Percentiles rank a stretch among this genome's conserved stretches.
phyloP scores from a whole-genome alignment of 2,329 filamentous ascomycete species.

The Arthrobotrys musiformis region DNA sequence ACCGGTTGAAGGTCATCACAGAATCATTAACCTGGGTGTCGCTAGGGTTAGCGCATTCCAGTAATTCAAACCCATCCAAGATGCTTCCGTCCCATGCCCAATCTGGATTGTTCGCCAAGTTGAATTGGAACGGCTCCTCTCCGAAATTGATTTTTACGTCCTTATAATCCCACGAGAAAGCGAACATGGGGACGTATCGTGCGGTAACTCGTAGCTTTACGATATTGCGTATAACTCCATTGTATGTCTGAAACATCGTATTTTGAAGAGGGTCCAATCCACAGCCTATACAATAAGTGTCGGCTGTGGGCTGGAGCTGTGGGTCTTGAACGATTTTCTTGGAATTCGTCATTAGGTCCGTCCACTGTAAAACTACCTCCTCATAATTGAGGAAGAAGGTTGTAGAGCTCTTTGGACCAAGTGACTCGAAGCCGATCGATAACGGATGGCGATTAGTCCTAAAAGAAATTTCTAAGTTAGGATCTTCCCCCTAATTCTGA shows the following conservation, averaged over 20 bases:
- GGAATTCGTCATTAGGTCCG: background rate
- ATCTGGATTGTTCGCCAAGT: slow-evolving; percentile 15
- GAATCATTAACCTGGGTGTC: too few relatives aligned
- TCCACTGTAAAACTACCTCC: background rate
- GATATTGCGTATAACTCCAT: background rate
- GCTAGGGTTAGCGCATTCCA: too few relatives aligned
- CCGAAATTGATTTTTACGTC: slow-evolving; percentile 23
- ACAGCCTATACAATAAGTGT: background rate
- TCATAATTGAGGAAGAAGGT: background rate
- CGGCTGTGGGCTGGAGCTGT: background rate
- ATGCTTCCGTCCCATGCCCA: slow-evolving; percentile 14
- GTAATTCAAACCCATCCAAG: background rate
- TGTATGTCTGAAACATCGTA: background rate
- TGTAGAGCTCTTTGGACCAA: background rate
- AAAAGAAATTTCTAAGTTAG: too few relatives aligned
- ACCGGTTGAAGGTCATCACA: too few relatives aligned
- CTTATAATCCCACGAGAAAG: background rate
- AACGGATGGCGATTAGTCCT: too few relatives aligned
- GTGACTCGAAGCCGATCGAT: background rate
- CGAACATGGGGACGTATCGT: background rate
- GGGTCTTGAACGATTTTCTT: background rate
- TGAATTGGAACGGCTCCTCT: slow-evolving; percentile 4
- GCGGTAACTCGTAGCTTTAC: background rate
- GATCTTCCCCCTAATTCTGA: too few relatives aligned
- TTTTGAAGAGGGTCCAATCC: background rate